Conservation (phyloP, 192 early-diverging fungal species). For the Dissophora globulifera region DNA sequence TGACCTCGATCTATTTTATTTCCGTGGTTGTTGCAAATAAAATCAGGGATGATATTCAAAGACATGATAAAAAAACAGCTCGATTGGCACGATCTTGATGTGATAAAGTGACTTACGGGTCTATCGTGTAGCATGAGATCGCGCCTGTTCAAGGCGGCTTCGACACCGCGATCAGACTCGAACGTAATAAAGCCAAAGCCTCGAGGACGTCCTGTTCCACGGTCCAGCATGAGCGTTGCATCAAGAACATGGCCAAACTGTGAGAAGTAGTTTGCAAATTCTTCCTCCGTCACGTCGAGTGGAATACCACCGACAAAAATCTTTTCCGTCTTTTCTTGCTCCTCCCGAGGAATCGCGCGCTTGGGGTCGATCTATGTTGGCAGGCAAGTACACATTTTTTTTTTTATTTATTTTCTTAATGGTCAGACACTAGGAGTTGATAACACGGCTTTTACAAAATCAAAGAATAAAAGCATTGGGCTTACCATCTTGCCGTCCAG, state of each 20-base stretch:
- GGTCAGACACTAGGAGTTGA: too few species aligned
- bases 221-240: slow-evolving; percentile 86
- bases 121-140: slow-evolving; percentile 80
- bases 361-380: slow-evolving; percentile 77
- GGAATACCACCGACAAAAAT: slow-evolving; percentile 94
- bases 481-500: slow-evolving; percentile 83
- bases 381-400: too few species aligned
- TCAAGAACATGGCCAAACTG: slow-evolving; percentile 88
- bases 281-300: slow-evolving; percentile 86
- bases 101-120: slow-evolving; percentile 63
- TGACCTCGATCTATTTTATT: slow-evolving; percentile 75
- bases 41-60: not conserved
- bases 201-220: slow-evolving; percentile 86
- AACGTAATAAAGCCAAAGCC: slow-evolving; percentile 97
- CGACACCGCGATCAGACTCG: slow-evolving; percentile 78
- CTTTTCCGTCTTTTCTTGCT: slow-evolving; percentile 85
- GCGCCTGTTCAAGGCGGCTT: slow-evolving; percentile 76
- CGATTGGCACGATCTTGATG: too few species aligned
- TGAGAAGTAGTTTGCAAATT: slow-evolving; percentile 86
- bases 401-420: too few species aligned
- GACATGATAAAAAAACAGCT: too few species aligned
- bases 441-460: too few species aligned
- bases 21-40: not conserved
- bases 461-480: not conserved
- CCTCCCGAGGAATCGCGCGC: slow-evolving; percentile 75